Evolutionary conservation across 805 yeast genomes (phyloP).

Genomic region (Lachancea sp.): DNA sequence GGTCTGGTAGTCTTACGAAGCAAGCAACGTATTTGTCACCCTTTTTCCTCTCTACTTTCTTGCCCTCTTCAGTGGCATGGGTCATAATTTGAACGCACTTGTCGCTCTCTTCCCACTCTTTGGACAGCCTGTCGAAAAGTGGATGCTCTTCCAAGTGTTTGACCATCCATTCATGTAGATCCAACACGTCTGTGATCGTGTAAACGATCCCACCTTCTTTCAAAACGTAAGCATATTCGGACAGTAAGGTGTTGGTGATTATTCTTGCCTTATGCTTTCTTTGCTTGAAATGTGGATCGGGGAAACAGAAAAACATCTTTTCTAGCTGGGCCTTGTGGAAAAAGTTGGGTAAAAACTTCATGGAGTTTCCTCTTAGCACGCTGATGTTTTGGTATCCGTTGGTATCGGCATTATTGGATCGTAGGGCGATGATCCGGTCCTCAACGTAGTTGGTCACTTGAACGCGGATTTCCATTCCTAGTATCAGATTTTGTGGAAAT

Average conservation of each 20-base stretch:
- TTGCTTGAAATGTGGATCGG: slow-evolving; percentile 98
- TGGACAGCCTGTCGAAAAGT: slow-evolving; percentile 69
- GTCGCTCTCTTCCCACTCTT: slow-evolving; percentile 77
- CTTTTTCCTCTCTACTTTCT: slow-evolving; percentile 85
- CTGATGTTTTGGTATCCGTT: slow-evolving; percentile 72
- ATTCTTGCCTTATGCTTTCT: slow-evolving; percentile 97
- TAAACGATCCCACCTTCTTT: slow-evolving; percentile 83
- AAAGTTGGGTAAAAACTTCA: slow-evolving; percentile 95
- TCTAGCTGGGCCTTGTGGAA: slow-evolving; percentile 74
- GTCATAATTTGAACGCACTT: slow-evolving; percentile 82
- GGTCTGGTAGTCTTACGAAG: slow-evolving; percentile 64
- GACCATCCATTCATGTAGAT: slow-evolving; percentile 94
- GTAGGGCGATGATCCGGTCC: slow-evolving; percentile 85
- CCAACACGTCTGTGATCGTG: slow-evolving; percentile 93
- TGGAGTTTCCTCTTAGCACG: slow-evolving; percentile 90
- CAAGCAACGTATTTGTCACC: slow-evolving; percentile 89
- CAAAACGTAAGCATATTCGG: slow-evolving; percentile 89
- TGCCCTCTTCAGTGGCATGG: slow-evolving; percentile 95
- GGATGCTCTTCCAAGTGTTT: slow-evolving; percentile 88
- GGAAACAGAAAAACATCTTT: slow-evolving; percentile 96
- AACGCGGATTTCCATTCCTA: slow-evolving; percentile 97
- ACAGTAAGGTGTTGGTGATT: slow-evolving; percentile 76
- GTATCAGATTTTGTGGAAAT: slow-evolving; percentile 64
- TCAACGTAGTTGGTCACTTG: slow-evolving; percentile 97
- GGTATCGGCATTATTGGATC: slow-evolving; percentile 37